A percentile compares a stretch with the other conserved stretches of the same genome.
Evolutionary conservation across 2,329 filamentous ascomycete genomes (phyloP).

Genomic region (Aspergillus uvarum): DNA sequence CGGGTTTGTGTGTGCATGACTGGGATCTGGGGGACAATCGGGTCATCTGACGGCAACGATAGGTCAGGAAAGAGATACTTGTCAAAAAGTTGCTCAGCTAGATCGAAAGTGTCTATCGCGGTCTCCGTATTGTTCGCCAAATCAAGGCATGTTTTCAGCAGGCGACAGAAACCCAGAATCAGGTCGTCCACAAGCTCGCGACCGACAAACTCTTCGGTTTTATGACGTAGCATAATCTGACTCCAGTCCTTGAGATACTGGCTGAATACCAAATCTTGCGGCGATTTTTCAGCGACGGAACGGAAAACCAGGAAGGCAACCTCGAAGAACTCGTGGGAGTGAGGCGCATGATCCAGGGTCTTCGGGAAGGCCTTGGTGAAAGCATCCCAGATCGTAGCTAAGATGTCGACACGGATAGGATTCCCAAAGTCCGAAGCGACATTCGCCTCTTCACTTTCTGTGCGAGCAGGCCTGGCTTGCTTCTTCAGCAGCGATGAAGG

Average conservation of each 20-base stretch:
- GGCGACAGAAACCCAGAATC: conserved; percentile 44
- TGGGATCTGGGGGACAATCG: conserved; percentile 42
- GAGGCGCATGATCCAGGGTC: conserved; percentile 36
- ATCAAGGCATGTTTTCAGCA: conserved; percentile 46
- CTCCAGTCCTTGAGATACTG: conserved; percentile 48
- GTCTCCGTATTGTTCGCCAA: conserved; percentile 36
- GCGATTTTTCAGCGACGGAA: conserved; percentile 41
- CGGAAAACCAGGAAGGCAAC: conserved; percentile 45
- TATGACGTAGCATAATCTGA: conserved; percentile 43
- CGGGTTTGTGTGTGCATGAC: conserved; percentile 58
- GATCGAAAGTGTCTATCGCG: conserved; percentile 35
- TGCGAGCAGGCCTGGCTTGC: conserved; percentile 16
- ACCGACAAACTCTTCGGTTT: conserved; percentile 49
- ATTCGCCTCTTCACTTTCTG: conserved; percentile 18
- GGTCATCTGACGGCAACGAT: conserved; percentile 32
- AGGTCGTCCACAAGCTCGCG: conserved; percentile 46
- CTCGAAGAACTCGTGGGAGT: conserved; percentile 50
- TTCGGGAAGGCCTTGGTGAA: conserved; percentile 43
- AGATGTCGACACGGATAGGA: conserved; percentile 38
- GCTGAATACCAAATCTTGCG: conserved; percentile 37
- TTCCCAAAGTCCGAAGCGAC: conserved; percentile 23
- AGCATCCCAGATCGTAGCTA: conserved; percentile 48
- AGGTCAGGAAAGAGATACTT: conserved; percentile 65
- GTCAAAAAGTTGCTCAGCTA: conserved; percentile 58
- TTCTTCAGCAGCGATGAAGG: conserved; percentile 33